phyloP scores from a whole-genome alignment of 2,329 filamentous ascomycete genomes.

The Ambrosiella beaveri region DNA sequence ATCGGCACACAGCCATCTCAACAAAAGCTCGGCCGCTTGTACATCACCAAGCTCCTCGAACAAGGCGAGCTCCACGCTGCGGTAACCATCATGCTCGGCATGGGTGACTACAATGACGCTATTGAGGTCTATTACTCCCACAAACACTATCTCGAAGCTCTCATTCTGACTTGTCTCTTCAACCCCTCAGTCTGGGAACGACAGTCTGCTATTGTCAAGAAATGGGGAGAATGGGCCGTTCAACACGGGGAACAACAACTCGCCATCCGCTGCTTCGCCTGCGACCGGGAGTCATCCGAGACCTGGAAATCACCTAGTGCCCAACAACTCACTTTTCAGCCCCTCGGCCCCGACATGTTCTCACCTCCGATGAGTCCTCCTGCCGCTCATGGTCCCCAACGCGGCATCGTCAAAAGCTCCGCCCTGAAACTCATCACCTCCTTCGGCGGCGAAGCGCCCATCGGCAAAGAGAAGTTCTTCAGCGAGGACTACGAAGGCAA shows the following conservation, averaged over 20 bases:
- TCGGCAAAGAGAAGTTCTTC: slow-evolving; percentile 46
- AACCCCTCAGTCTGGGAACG: slow-evolving; percentile 81
- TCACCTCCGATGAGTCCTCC: slow-evolving; percentile 63
- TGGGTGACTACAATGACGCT: slow-evolving; percentile 84
- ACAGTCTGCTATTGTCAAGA: slow-evolving; percentile 70
- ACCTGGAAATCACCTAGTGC: slow-evolving; percentile 79
- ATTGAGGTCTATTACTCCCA: slow-evolving; percentile 93
- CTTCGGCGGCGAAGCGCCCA: slow-evolving; percentile 45
- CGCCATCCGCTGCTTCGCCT: slow-evolving; percentile 84
- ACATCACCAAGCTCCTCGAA: slow-evolving; percentile 77
- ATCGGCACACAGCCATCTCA: slow-evolving; percentile 63
- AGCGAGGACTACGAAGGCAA: slow-evolving; percentile 32
- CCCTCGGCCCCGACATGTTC: slow-evolving; percentile 36
- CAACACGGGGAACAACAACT: slow-evolving; percentile 75
- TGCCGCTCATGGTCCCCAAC: slow-evolving; percentile 35
- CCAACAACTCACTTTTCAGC: slow-evolving; percentile 39
- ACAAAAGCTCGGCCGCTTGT: slow-evolving; percentile 77
- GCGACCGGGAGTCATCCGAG: slow-evolving; percentile 67
- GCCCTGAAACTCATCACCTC: slow-evolving; percentile 82
- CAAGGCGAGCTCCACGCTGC: slow-evolving; percentile 83
- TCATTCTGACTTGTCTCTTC: slow-evolving; percentile 69
- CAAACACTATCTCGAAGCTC: slow-evolving; percentile 78
- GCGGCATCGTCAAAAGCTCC: slow-evolving; percentile 59
- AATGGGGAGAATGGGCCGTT: slow-evolving; percentile 89
- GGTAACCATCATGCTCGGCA: slow-evolving; percentile 77